Percentiles rank a stretch among this genome's conserved stretches.
These are phyloP conservation scores for Diaporthe humulicola DNA, from an alignment of 2,329 filamentous ascomycete species.

Conservation along the genomic window DNA sequence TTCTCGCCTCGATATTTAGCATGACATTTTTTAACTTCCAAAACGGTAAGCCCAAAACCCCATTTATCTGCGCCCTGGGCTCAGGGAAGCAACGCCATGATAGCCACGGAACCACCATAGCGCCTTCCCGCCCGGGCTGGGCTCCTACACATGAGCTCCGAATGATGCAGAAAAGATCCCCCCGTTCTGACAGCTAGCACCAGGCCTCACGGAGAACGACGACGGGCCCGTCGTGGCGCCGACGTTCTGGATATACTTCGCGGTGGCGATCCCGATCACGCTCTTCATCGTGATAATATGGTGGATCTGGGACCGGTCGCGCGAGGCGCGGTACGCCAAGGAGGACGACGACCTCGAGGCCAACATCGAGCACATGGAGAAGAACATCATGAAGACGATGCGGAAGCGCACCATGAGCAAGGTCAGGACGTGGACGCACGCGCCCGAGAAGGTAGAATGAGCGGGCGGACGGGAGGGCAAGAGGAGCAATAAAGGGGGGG, in stretches of 20 bases:
- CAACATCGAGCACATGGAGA: constrained; percentile 69
- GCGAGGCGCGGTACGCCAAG: constrained; percentile 60
- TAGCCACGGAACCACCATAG: too few relatives aligned
- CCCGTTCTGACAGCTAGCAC: background rate
- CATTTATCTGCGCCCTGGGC: background rate
- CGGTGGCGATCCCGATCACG: constrained; percentile 70
- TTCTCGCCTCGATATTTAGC: constrained; percentile 73
- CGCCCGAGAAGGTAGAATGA: constrained; percentile 39
- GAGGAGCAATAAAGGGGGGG: background rate
- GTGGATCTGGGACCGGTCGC: constrained; percentile 65
- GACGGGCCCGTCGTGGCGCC: constrained; percentile 60
- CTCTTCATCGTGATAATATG: constrained; percentile 67
- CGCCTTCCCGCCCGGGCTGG: too few relatives aligned
- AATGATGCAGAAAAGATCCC: background rate
- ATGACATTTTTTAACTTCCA: constrained; percentile 78
- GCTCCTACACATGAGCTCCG: too few relatives aligned
- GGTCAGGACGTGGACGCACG: constrained; percentile 64
- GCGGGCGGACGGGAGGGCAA: background rate
- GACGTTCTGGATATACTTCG: constrained; percentile 74
- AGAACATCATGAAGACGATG: constrained; percentile 68
- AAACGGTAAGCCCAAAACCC: constrained; percentile 50
- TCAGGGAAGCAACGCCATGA: constrained; percentile 26
- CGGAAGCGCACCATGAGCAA: constrained; percentile 70
- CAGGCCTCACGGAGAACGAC: constrained; percentile 41
- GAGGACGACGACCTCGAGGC: constrained; percentile 67